Base-by-base conservation (phyloP, 2,329 filamentous ascomycete species). In the Pseudogymnoascus sp. region DNA sequence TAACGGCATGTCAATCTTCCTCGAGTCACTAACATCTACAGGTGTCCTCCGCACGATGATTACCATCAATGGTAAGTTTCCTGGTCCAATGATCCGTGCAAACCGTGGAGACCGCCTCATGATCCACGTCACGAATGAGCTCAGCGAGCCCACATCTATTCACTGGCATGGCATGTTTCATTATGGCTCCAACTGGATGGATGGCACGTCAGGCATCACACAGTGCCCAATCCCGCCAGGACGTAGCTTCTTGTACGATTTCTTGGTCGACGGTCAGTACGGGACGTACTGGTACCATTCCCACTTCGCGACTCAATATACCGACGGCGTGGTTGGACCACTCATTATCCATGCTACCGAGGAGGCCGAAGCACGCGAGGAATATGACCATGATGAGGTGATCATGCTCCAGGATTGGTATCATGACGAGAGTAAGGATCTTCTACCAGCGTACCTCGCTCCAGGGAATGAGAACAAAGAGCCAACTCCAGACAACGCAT, bases 331-430 rank as follows among this genome's bases (percentile, higher is more conserved):
- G 0, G 74, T 81, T 26, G 85, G 85, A 0, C 77, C 76, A 2
- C 80, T 88, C 34, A 71, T 86, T 15, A 82, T 87, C 65, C 76
- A 85, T 59, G 84, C 83, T 0, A 83, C 83, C 0, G 75, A 77
- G 0, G 78, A 79, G 2, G 74, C 77, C 7, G 8, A 48, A 15
- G 45, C 82, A 65, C 86, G 85, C 65, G 83, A 89, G 62, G 75
- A 79, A 33, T 70, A 73, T 26, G 78, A 79, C 12, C 68, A 76
- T 39, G 86, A 90, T 63, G 73, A 84, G 30, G 75, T 86, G 0
- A 68, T 90, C 15, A 86, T 87, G 63, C 72, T 90, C n/a, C 84
- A 83, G 15, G 87, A 90, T 66, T 87, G 87, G 76, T 90, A 90
- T 61, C 85, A 90, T 65, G 81, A 85, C 55, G 69, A 75, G 8